Evolutionary conservation across 192 early-diverging fungal genomes (phyloP).

Genomic region (Coemansia sp.): DNA sequence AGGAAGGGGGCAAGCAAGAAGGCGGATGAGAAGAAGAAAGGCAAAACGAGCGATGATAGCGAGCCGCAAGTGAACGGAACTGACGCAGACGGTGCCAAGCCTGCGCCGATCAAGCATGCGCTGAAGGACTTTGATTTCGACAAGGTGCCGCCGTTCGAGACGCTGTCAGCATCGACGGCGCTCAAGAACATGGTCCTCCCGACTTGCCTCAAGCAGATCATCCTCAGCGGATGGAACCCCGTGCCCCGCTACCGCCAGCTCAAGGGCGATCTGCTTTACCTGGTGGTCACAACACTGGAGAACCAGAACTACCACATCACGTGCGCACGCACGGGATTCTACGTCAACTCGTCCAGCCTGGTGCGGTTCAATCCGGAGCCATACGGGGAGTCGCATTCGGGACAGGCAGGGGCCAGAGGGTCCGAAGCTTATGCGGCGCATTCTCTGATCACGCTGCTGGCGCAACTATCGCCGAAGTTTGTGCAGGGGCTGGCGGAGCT

Average conservation of each 20-base stretch:
- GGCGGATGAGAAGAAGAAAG: neutral
- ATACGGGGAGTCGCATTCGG: slow-evolving; percentile 21
- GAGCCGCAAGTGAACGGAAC: slow-evolving; percentile 12
- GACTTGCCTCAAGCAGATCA: slow-evolving; percentile 70
- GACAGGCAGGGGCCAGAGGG: slow-evolving; percentile 20
- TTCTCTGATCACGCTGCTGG: slow-evolving; percentile 68
- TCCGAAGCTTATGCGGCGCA: slow-evolving; percentile 51
- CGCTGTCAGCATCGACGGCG: slow-evolving; percentile 57
- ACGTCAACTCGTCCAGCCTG: slow-evolving; percentile 77
- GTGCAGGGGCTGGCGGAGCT: slow-evolving; percentile 64
- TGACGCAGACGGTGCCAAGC: slow-evolving; percentile 7
- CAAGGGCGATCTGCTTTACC: slow-evolving; percentile 86
- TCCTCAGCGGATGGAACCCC: slow-evolving; percentile 92
- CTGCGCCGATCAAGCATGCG: slow-evolving; percentile 8
- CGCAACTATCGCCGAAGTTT: slow-evolving; percentile 71
- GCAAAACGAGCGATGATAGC: slow-evolving; percentile 11
- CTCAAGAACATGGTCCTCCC: slow-evolving; percentile 57
- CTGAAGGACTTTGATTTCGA: slow-evolving; percentile 24
- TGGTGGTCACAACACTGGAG: slow-evolving; percentile 86
- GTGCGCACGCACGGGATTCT: slow-evolving; percentile 83
- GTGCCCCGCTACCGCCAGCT: slow-evolving; percentile 72
- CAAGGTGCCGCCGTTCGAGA: slow-evolving; percentile 40
- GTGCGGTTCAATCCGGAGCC: slow-evolving; percentile 64
- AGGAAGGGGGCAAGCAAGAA: slow-evolving; percentile 20
- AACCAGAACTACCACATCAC: slow-evolving; percentile 82